Percentiles rank a stretch among this genome's conserved stretches.
These are phyloP conservation scores for Solanum pinnatisectum DNA, from an alignment of 257 asterid genomes.

Conservation along the genomic window DNA sequence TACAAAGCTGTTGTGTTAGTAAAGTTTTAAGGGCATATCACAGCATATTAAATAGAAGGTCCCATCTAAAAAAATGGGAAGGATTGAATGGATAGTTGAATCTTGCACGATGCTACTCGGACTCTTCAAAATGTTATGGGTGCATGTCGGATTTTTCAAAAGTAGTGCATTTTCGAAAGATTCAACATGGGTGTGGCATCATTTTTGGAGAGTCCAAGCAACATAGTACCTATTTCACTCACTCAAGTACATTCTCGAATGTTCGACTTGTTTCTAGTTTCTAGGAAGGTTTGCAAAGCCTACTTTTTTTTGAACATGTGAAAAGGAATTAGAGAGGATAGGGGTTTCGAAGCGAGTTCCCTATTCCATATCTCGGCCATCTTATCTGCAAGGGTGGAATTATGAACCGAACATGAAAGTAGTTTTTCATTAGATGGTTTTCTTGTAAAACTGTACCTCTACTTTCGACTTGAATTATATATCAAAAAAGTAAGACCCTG, in stretches of 20 bases:
- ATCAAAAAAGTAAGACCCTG: not conserved
- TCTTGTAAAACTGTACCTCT: not conserved
- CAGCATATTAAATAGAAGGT: not conserved
- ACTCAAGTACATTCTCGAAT: not conserved
- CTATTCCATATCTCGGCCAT: too few species aligned
- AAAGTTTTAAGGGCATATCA: not conserved
- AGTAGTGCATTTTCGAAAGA: too few species aligned
- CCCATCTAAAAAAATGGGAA: not conserved
- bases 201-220: too few species aligned
- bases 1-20: not conserved
- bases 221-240: not conserved
- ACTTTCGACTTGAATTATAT: not conserved
- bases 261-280: not conserved
- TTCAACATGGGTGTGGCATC: too few species aligned
- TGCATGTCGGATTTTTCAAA: accelerated
- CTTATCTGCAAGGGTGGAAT: too few species aligned
- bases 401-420: not conserved
- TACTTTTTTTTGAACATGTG: not conserved
- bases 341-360: too few species aligned
- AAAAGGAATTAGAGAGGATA: not conserved
- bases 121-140: not conserved
- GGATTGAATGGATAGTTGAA: not conserved
- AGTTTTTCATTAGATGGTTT: not conserved
- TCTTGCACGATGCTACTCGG: not conserved
- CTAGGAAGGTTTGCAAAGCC: not conserved